Evolutionary conservation across 129 eudicot species (phyloP).

Genomic region (Kitagawia praeruptora): DNA sequence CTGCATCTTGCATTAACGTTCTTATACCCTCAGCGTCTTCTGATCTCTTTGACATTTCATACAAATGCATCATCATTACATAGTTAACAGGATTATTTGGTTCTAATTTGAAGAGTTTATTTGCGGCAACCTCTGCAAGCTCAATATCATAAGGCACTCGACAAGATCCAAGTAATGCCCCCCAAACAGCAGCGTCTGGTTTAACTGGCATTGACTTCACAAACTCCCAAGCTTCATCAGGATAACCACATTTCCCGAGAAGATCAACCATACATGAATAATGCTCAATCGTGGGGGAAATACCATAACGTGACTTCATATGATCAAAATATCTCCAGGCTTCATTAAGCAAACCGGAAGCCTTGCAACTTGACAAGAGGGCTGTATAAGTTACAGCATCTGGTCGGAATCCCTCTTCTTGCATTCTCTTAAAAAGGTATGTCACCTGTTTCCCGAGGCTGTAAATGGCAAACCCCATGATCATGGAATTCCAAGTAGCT

Average conservation of each 20-base stretch:
- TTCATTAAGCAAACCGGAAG: conserved; percentile 35
- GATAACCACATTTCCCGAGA: conserved; percentile 55
- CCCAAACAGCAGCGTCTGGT: conserved; percentile 65
- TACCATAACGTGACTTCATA: conserved; percentile 30
- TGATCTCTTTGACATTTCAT: conserved; percentile 28
- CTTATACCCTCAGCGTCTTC: conserved; percentile 25
- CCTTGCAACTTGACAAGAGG: conserved; percentile 37
- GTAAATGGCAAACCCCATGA: conserved; percentile 33
- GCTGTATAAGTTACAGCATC: conserved; percentile 46
- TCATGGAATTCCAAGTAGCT: conserved; percentile 48
- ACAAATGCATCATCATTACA: conserved; percentile 45
- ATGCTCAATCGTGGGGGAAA: conserved; percentile 40
- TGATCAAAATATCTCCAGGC: conserved; percentile 48
- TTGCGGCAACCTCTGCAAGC: conserved; percentile 52
- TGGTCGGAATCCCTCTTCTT: conserved; percentile 24
- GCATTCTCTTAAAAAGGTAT: conserved; percentile 30
- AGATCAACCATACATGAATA: conserved; percentile 85
- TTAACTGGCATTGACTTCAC: conserved; percentile 40
- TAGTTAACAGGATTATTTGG: conserved; percentile 57
- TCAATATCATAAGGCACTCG: conserved; percentile 35
- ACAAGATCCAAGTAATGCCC: conserved; percentile 67
- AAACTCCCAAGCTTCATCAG: conserved; percentile 60
- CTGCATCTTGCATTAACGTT: conserved; percentile 20
- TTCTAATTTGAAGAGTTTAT: conserved; percentile 44
- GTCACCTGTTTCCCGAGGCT: conserved; percentile 30